These are phyloP conservation scores for Diaporthe eres DNA, from an alignment of 2,329 filamentous ascomycete species.

Conservation along the genomic window DNA sequence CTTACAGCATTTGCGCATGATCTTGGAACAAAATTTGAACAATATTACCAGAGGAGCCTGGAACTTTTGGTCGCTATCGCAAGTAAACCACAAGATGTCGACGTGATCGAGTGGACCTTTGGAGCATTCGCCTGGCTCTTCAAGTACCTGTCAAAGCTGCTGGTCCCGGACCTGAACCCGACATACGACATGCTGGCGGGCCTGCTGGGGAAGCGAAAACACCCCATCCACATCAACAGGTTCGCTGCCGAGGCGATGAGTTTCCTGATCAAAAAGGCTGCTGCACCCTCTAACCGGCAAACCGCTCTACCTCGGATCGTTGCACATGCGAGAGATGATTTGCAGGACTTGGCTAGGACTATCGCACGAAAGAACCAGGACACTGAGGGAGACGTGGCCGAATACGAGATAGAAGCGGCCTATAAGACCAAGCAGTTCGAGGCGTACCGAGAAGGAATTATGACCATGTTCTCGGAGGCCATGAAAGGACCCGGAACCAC, in stretches of 20 bases:
- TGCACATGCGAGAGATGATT: constrained; percentile 78
- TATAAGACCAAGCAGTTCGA: constrained; percentile 70
- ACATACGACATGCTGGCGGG: constrained; percentile 87
- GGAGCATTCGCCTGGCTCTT: constrained; percentile 94
- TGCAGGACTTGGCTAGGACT: constrained; percentile 59
- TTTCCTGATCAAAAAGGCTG: constrained; percentile 92
- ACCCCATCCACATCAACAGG: constrained; percentile 88
- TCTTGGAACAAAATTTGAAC: constrained; percentile 87
- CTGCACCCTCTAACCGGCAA: constrained; percentile 81
- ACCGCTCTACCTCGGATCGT: constrained; percentile 80
- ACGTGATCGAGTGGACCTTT: constrained; percentile 98
- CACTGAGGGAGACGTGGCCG: constrained; percentile 23
- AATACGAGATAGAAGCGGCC: constrained; percentile 44
- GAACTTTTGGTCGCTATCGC: constrained; percentile 83
- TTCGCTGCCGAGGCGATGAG: constrained; percentile 97
- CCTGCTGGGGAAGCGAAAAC: constrained; percentile 84
- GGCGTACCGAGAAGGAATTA: constrained; percentile 88
- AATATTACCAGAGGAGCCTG: constrained; percentile 84
- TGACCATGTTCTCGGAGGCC: constrained; percentile 92
- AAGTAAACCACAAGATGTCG: constrained; percentile 81
- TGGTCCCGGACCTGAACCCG: constrained; percentile 88
- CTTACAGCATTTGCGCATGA: constrained; percentile 96
- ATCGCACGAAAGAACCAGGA: constrained; percentile 30
- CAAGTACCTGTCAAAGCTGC: constrained; percentile 92
- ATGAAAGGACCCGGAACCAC: constrained; percentile 73